These are phyloP conservation scores for Gonapodya sp. DNA, from an alignment of 192 early-diverging fungal species.

Conservation along the genomic window DNA sequence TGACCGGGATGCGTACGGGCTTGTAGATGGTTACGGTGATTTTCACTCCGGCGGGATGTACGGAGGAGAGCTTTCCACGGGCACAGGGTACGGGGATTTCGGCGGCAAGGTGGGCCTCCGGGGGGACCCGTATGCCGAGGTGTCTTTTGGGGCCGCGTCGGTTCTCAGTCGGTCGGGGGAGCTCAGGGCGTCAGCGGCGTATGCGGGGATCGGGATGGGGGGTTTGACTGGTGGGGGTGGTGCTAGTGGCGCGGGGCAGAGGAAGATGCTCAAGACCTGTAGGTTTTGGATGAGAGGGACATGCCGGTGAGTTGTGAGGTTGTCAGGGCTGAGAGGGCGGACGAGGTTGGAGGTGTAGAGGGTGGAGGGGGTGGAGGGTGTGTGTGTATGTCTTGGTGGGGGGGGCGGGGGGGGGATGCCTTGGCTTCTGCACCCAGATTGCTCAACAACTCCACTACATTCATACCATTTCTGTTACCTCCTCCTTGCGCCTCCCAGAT, in stretches of 20 bases:
- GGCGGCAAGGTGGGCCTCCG: too few relatives aligned
- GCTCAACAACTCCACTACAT: too few relatives aligned
- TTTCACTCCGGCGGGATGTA: too few relatives aligned
- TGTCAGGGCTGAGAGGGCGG: not conserved
- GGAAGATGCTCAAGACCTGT: conserved; percentile 9
- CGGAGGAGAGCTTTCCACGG: too few relatives aligned
- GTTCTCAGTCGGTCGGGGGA: not conserved
- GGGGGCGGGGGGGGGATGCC: too few relatives aligned
- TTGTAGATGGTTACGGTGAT: not conserved
- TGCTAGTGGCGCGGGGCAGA: not conserved
- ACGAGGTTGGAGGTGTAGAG: too few relatives aligned
- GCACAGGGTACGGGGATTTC: too few relatives aligned
- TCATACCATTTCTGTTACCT: not conserved
- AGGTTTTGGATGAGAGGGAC: conserved; percentile 9
- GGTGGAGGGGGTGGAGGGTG: too few relatives aligned
- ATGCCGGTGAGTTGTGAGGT: not conserved
- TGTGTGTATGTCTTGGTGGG: not conserved
- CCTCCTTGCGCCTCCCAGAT: not conserved
- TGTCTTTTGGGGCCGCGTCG: too few relatives aligned
- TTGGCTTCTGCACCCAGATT: too few relatives aligned
- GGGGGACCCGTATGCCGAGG: too few relatives aligned
- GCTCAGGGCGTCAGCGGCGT: not conserved
- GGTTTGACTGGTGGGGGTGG: not conserved
- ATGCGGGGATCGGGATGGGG: not conserved
- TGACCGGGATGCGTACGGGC: not conserved